Conservation (phyloP, 208 protist species). For the Leishmania tropica region DNA sequence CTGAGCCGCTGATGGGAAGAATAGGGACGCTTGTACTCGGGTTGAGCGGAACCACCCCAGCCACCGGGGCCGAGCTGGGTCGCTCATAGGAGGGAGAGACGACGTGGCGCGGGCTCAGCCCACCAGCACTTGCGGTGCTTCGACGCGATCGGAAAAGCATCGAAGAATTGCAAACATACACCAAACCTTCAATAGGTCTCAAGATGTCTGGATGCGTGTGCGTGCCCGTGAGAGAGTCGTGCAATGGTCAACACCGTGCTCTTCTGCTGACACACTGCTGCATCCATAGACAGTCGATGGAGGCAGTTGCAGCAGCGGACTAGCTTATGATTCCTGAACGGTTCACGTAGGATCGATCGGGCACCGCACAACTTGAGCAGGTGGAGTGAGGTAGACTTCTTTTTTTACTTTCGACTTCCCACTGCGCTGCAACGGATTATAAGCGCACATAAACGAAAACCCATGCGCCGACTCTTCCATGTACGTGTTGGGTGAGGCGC, state of each 20-base stretch:
- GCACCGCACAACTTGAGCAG: not conserved
- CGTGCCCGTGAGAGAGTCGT: not conserved
- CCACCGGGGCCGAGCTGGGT: slow-evolving; percentile 39
- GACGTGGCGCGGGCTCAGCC: slow-evolving; percentile 16
- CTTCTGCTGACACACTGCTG: not conserved
- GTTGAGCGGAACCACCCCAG: slow-evolving; percentile 11
- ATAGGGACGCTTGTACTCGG: slow-evolving; percentile 14
- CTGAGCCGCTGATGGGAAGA: not conserved
- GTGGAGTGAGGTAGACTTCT: not conserved
- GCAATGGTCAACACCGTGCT: not conserved
- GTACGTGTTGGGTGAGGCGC: not conserved
- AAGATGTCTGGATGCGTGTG: not conserved
- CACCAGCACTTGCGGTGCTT: slow-evolving; percentile 4
- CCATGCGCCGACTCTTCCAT: not conserved
- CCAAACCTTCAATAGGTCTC: not conserved
- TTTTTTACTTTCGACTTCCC: not conserved
- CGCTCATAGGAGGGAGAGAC: slow-evolving; percentile 28
- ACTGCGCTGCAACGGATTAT: not conserved
- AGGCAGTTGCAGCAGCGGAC: not conserved
- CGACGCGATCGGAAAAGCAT: slow-evolving; percentile 50
- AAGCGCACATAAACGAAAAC: not conserved
- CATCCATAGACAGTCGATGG: not conserved
- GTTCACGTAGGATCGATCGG: not conserved
- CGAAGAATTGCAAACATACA: not conserved
- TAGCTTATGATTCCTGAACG: not conserved